Percentiles rank a stretch among this genome's conserved stretches.
Conservation (phyloP, 768 basidiomycete genomes). For the Rhodosporidiobolus odoratus region DNA sequence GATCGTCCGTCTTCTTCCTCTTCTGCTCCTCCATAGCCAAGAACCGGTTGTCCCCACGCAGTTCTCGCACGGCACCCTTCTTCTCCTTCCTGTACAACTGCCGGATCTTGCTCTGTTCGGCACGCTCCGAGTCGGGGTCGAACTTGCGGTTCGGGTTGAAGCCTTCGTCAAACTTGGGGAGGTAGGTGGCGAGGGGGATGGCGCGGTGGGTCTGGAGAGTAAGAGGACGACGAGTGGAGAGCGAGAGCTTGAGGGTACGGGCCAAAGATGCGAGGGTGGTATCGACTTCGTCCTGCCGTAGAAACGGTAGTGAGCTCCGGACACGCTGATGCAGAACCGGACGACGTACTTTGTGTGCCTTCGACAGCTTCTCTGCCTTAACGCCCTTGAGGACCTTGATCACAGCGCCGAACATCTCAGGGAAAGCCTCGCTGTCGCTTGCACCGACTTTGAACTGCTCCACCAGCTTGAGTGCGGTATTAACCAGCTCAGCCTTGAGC, state of each 20-base stretch:
- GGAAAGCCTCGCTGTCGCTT: slow-evolving; percentile 53
- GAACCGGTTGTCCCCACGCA: slow-evolving; percentile 92
- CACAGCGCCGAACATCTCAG: slow-evolving; percentile 75
- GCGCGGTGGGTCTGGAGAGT: slow-evolving; percentile 87
- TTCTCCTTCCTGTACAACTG: slow-evolving; percentile 87
- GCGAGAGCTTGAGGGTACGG: slow-evolving; percentile 34
- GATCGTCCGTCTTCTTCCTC: slow-evolving; percentile 79
- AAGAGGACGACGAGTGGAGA: slow-evolving; percentile 62
- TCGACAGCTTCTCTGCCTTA: slow-evolving; percentile 51
- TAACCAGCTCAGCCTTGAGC: slow-evolving; percentile 66
- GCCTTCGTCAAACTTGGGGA: slow-evolving; percentile 79
- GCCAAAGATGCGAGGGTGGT: slow-evolving; percentile 12
- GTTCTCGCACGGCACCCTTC: slow-evolving; percentile 92
- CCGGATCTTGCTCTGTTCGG: slow-evolving; percentile 76
- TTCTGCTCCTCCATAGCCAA: slow-evolving; percentile 80
- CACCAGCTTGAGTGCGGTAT: slow-evolving; percentile 60
- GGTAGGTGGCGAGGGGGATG: slow-evolving; percentile 86
- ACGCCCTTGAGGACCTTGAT: slow-evolving; percentile 56
- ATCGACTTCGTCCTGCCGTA: slow-evolving; percentile 10
- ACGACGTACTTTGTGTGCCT: slow-evolving; percentile 59
- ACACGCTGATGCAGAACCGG: background rate
- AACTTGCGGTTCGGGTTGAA: slow-evolving; percentile 51
- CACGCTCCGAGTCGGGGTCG: slow-evolving; percentile 89
- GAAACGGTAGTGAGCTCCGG: background rate
- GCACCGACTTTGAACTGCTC: slow-evolving; percentile 53